Base-by-base conservation (phyloP, 2,329 filamentous ascomycete genomes). In the Clonostachys rhizophaga region DNA sequence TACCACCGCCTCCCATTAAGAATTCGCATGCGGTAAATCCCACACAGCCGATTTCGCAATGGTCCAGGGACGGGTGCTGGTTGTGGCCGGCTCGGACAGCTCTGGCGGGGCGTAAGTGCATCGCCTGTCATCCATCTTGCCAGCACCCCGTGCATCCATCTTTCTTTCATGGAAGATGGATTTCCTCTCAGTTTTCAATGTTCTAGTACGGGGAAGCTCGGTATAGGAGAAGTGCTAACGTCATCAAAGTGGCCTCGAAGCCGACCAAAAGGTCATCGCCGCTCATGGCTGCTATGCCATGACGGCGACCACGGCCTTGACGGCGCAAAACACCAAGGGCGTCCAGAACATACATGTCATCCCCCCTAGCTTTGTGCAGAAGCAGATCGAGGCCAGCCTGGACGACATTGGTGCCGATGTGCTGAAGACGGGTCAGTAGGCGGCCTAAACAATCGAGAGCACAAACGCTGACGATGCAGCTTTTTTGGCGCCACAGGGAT, bases 261-360 rank as follows among this genome's bases (percentile, higher is more conserved):
- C 92, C 37, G 92, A 97, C 64, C 91, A 97, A 62, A 95, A 96
- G 65, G 91, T 95, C 51, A 86, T 96, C 50, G 87, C 91, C 41
- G 89, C 89, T 16, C 91, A 97, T 78, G 85, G 87, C 50, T 94
- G 89, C 70, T 97, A 97, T 75, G 91, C 90, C 50, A 95, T 96
- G 84, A 96, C 92, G 44, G 90, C 91, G 18, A 96, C 92, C 10
- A 95, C 92, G 13, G 92, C 92, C 17, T 72, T 99, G 60, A 99
- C 94, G n/a, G 91, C 90, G 14, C 94, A 97, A 62, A 96, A 97
- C 67, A 99, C 94, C 0, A 76, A 80, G 46, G 90, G 90, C 5
- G 91, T 97, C 13, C 75, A 83, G 51, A 89, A 79, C 53, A 89
- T 97, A 45, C 89, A 96, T 60, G 71, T 86, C 47, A 81, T 88